phyloP scores from a whole-genome alignment of 371 early-diverging fungal species.

The Mucor ambiguus region DNA sequence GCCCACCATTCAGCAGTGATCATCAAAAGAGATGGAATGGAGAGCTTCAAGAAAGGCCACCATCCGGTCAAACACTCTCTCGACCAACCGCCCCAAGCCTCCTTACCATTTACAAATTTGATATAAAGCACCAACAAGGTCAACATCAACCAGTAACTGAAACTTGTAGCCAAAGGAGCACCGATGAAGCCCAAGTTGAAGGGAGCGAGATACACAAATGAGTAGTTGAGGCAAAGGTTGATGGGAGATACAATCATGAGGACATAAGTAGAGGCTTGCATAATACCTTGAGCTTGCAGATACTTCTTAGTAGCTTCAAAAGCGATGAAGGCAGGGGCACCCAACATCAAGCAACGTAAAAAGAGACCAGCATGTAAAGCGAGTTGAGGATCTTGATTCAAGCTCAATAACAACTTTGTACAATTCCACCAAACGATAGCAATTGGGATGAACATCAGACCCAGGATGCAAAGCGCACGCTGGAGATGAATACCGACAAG shows the following conservation, averaged over 20 bases:
- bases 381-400: conserved; percentile 44
- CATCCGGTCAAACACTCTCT: conserved; percentile 61
- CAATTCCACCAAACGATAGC: conserved; percentile 76
- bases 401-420: conserved; percentile 44
- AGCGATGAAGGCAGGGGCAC: conserved; percentile 72
- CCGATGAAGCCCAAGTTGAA: conserved; percentile 76
- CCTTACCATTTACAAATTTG: conserved; percentile 61
- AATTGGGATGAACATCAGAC: conserved; percentile 71
- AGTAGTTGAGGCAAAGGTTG: conserved; percentile 71
- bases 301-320: conserved; percentile 81
- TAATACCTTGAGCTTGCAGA: conserved; percentile 84
- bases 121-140: conserved; percentile 63
- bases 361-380: conserved; percentile 51
- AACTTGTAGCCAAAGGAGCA: conserved; percentile 76
- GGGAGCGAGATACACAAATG: conserved; percentile 68
- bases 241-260: conserved; percentile 68
- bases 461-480: conserved; percentile 73
- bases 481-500: conserved; percentile 83
- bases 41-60: conserved; percentile 69
- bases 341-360: conserved; percentile 65
- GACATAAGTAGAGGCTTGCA: conserved; percentile 76
- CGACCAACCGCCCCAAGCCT: conserved; percentile 85
- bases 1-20: conserved; percentile 77
- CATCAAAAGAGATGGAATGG: conserved; percentile 69
- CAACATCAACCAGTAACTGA: conserved; percentile 72